phyloP scores from a whole-genome alignment of 176 grass and related monocot species.

The Triticum urartu region DNA sequence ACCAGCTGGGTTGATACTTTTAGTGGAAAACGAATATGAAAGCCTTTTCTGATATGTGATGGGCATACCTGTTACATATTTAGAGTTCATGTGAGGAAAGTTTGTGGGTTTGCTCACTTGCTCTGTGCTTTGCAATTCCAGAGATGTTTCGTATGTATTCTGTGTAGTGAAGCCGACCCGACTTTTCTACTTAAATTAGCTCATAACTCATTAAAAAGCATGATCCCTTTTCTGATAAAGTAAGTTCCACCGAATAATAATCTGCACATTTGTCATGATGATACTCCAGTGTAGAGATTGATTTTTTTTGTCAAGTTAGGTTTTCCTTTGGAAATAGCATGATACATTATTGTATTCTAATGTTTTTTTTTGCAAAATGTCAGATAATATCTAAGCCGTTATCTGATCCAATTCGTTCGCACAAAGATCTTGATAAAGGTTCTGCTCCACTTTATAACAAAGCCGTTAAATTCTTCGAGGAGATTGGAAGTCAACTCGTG shows the following conservation, averaged over 20 bases:
- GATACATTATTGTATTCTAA: not conserved
- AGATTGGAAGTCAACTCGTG: conserved; percentile 81
- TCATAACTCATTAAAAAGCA: not conserved
- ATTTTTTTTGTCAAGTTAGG: not conserved
- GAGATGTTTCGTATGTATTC: not conserved
- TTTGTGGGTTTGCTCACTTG: not conserved
- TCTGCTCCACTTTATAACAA: conserved; percentile 68
- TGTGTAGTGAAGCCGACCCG: not conserved
- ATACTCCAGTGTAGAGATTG: not conserved
- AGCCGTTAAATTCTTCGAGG: conserved; percentile 87
- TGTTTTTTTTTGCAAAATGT: conserved; percentile 37
- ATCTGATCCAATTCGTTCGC: conserved; percentile 88
- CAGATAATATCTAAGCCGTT: conserved; percentile 84
- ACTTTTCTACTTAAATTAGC: conserved; percentile 4
- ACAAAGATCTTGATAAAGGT: conserved; percentile 87
- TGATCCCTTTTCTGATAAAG: not conserved
- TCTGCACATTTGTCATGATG: not conserved
- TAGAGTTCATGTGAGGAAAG: conserved; percentile 2
- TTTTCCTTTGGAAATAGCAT: conserved; percentile 11
- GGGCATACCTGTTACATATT: not conserved
- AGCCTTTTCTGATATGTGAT: not conserved
- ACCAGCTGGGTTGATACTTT: not conserved
- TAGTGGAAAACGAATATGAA: not conserved
- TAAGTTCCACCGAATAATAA: not conserved
- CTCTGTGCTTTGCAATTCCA: not conserved